These are phyloP conservation scores for sorghum (Sorghum bicolor) DNA, from an alignment of 176 grass and related monocot species.

Conservation along the genomic window Sorghum_bicolor_NCBIv3 NC_012870.2:21914001-21914500, in stretches of 20 bases:
- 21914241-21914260: no score
- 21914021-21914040: neutral
- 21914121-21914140: no score
- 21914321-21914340: neutral
- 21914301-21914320: no score
- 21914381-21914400: neutral
- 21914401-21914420: neutral
- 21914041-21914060: neutral
- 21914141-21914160: no score
- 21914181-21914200: no score
- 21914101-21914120: constrained; percentile 1
- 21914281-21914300: no score
- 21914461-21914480: constrained; percentile 1
- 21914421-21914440: neutral
- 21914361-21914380: neutral
- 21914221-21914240: no score
- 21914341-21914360: neutral
- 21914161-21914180: no score
- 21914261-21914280: no score
- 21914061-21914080: neutral
- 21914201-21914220: no score
- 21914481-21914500: no score
- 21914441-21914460: neutral
- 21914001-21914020: neutral
- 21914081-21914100: neutral